Evolutionary conservation across 2,329 filamentous ascomycete genomes (phyloP), one percentile per base, ranked within the genome.

Genomic region (Clonostachys rosea): DNA sequence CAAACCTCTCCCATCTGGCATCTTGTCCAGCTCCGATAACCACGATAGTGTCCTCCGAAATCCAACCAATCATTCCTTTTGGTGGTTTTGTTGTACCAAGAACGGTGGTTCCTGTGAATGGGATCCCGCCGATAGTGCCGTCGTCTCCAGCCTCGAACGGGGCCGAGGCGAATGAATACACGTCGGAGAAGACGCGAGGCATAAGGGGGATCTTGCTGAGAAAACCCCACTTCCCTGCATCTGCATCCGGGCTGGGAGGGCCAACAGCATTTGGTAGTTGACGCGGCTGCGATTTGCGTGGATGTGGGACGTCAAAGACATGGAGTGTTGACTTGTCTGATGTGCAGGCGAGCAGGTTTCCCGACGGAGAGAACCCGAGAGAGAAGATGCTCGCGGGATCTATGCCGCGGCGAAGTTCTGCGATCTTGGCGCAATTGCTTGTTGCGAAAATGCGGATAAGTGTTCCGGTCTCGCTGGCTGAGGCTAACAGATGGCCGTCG

Each of bases 301-400:
- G 70, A 49, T 79, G 77, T 5, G 86, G 86, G 1, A 96, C 76
- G 59, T 97, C 91, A 61, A 96, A 99, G 36, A 99, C 79, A 66
- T 99, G 94, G 11, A 99, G 75, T 1, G 91, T 99, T 6, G 89
- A 91, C 68, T 97, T 99, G 73, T 99, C 94, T 2, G 91, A 96
- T 1, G 92, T 97, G 51, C 91, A 92, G 24, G 94, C 94, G 11
- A 97, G 77, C 60, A 91, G 79, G 40, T 78, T 81, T 45, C 87
- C 88, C 1, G 84, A 84, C 1, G 91, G 91, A 17, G 89, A 95
- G 64, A 99, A 94, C 11, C 87, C 86, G 11, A 99, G 75, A 3
- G 89, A 92, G 68, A 89, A 96, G 54, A 97, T 87, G 46, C 84
- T 83, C 14, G 94, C 91, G 35, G 84, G 86, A 59, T 99, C 94